Conservation (phyloP, 176 grass and related monocot species). For the Calamus simplicifolius region DNA sequence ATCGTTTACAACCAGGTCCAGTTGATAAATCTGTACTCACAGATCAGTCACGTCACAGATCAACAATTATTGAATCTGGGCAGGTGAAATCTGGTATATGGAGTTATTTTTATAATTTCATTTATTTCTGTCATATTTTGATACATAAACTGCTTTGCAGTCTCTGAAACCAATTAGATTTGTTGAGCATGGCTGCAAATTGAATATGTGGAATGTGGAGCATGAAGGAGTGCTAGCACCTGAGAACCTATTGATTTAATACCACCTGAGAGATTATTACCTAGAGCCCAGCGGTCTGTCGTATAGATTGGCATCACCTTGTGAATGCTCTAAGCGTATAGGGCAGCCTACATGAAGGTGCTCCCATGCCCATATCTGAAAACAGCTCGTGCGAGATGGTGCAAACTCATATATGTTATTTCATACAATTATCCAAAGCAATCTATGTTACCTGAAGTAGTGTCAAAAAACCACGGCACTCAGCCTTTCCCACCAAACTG, state of each 20-base stretch:
- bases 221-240: slow-evolving; percentile 36
- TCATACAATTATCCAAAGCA: neutral
- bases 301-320: slow-evolving; percentile 11
- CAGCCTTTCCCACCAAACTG: slow-evolving; percentile 38
- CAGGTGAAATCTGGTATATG: no score
- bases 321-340: slow-evolving; percentile 22
- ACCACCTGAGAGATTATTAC: slow-evolving; percentile 8
- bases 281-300: slow-evolving; percentile 44
- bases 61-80: no score
- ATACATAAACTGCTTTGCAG: slow-evolving; percentile 24
- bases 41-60: no score
- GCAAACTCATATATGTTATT: neutral
- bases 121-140: neutral
- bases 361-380: slow-evolving; percentile 47
- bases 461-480: slow-evolving; percentile 39
- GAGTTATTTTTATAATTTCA: neutral
- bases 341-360: slow-evolving; percentile 37
- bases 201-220: slow-evolving; percentile 39
- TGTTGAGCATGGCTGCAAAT: slow-evolving; percentile 35
- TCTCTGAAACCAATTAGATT: slow-evolving; percentile 40
- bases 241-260: no score
- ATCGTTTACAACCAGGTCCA: no score
- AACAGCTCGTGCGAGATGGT: neutral
- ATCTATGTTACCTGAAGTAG: slow-evolving; percentile 32
- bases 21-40: no score